Evolutionary conservation across 2,329 filamentous ascomycete genomes (phyloP).

Genomic region (Fusarium austroafricanum): DNA sequence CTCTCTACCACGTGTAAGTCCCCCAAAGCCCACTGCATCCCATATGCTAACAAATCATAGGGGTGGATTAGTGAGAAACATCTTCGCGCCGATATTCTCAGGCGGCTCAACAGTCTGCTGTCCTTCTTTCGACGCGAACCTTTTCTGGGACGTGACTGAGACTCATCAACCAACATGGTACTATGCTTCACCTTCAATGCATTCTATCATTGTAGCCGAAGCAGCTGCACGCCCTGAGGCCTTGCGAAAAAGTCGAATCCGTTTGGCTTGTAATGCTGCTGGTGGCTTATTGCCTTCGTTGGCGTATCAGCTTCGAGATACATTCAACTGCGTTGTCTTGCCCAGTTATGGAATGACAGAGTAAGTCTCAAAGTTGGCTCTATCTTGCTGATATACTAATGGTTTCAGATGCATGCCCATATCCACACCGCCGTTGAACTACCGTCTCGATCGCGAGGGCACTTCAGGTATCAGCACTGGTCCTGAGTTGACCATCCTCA

Average conservation of each 20-base stretch:
- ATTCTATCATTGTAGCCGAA: constrained; percentile 10
- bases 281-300: background rate
- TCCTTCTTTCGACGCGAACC: constrained; percentile 13
- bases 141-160: constrained; percentile 14
- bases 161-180: constrained; percentile 15
- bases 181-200: constrained; percentile 15
- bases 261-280: constrained; percentile 11
- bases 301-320: constrained; percentile 11
- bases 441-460: constrained; percentile 3
- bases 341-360: constrained; percentile 25
- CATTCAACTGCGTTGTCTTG: background rate
- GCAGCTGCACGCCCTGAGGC: constrained; percentile 2
- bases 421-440: background rate
- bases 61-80: constrained; percentile 3
- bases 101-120: constrained; percentile 7
- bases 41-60: fast-evolving
- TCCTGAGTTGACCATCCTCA: constrained; percentile 5
- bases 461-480: constrained; percentile 20
- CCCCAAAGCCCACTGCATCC: fast-evolving
- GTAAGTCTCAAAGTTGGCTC: background rate
- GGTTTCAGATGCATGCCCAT: constrained; percentile 4
- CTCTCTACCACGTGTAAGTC: constrained; percentile 15
- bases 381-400: no score
- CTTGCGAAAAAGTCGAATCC: background rate
- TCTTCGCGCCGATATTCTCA: background rate